A percentile compares a stretch with the other conserved stretches of the same genome.
Evolutionary conservation across 2,329 filamentous ascomycete species (phyloP).

Genomic region (Fusarium equiseti): DNA sequence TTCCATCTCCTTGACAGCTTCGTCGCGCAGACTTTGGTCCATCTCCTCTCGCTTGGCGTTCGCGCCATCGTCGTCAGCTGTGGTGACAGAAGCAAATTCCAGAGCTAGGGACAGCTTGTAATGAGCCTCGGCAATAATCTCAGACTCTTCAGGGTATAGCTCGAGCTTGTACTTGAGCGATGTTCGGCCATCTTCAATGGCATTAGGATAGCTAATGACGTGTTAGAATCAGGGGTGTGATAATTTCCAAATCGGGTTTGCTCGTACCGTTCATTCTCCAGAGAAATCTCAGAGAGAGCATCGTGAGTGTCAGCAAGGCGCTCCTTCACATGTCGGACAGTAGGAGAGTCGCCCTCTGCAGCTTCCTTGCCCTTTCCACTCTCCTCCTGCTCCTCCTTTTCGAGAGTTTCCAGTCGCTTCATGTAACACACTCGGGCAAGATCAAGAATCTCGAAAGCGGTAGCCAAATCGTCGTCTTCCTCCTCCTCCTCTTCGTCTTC

Average conservation of each 20-base stretch:
- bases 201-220: constrained; percentile 75
- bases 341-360: constrained; percentile 55
- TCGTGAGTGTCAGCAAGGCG: constrained; percentile 93
- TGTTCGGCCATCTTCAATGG: constrained; percentile 84
- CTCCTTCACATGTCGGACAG: constrained; percentile 77
- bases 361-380: constrained; percentile 59
- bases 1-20: constrained; percentile 78
- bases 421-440: constrained; percentile 76
- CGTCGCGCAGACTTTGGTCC: constrained; percentile 77
- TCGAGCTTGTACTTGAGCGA: constrained; percentile 83
- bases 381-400: constrained; percentile 51
- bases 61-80: constrained; percentile 62
- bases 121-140: constrained; percentile 91
- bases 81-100: constrained; percentile 88
- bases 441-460: constrained; percentile 87
- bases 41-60: constrained; percentile 64
- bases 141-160: constrained; percentile 83
- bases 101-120: constrained; percentile 96
- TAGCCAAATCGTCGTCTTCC: constrained; percentile 78
- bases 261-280: constrained; percentile 86
- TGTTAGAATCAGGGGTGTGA: constrained; percentile 11
- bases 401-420: constrained; percentile 62
- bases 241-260: neutral
- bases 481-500: constrained; percentile 65
- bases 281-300: constrained; percentile 92